Evolutionary conservation across 371 early-diverging fungal genomes (phyloP).

Genomic region (Actinomortierella wolfii): DNA sequence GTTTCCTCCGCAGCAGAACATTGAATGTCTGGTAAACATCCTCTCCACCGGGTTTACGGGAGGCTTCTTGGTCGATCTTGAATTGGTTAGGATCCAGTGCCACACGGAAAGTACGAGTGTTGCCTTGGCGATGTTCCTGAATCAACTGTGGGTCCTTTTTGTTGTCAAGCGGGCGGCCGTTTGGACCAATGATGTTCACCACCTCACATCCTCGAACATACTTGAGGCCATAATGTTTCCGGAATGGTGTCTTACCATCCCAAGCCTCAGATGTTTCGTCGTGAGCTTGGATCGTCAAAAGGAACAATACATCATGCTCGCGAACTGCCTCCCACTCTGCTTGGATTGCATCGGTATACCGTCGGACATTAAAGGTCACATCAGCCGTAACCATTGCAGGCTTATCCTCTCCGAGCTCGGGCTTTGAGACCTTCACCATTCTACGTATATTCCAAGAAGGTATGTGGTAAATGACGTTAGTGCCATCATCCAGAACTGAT

Average conservation of each 20-base stretch:
- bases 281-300: slow-evolving; percentile 73
- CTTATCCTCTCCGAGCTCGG: slow-evolving; percentile 75
- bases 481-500: too few relatives aligned
- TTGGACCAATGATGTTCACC: slow-evolving; percentile 71
- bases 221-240: slow-evolving; percentile 74
- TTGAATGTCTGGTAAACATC: slow-evolving; percentile 86
- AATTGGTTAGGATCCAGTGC: slow-evolving; percentile 89
- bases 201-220: slow-evolving; percentile 90
- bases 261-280: slow-evolving; percentile 53
- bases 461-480: neutral
- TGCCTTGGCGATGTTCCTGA: slow-evolving; percentile 49
- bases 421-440: slow-evolving; percentile 75
- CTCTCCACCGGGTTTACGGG: slow-evolving; percentile 32
- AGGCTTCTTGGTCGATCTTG: slow-evolving; percentile 49
- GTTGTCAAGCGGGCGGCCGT: slow-evolving; percentile 74
- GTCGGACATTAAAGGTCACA: slow-evolving; percentile 60
- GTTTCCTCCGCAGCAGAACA: slow-evolving; percentile 83
- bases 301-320: slow-evolving; percentile 81
- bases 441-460: slow-evolving; percentile 14
- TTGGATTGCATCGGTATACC: slow-evolving; percentile 71
- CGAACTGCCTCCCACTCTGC: slow-evolving; percentile 90
- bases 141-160: slow-evolving; percentile 52
- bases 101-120: slow-evolving; percentile 75
- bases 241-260: slow-evolving; percentile 55
- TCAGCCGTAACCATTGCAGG: slow-evolving; percentile 84